A percentile compares a stretch with the other conserved stretches of the same genome.
Evolutionary conservation across 345 rosid genomes (phyloP).

Genomic region (Eucalyptus marginata): DNA sequence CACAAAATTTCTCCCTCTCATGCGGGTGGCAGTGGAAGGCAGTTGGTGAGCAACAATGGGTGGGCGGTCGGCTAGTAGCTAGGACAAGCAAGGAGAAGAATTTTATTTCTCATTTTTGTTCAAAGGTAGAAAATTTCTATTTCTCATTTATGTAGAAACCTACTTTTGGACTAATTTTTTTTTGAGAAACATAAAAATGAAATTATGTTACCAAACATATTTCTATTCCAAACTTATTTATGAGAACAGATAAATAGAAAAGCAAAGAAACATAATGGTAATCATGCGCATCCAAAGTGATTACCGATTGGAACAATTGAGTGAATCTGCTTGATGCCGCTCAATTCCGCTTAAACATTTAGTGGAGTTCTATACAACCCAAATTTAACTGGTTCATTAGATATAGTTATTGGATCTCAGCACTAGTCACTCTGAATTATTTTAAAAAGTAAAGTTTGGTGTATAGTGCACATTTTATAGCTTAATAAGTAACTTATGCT

Average conservation of each 20-base stretch:
- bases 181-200: accelerated
- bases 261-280: too few species aligned
- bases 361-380: neutral
- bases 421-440: neutral
- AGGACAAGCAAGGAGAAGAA: too few species aligned
- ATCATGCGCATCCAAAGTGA: neutral
- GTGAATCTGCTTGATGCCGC: neutral
- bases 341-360: neutral
- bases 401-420: neutral
- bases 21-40: accelerated
- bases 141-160: too few species aligned
- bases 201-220: too few species aligned
- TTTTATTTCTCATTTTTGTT: too few species aligned
- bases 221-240: too few species aligned
- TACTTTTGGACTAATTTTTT: too few species aligned
- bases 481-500: neutral
- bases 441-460: neutral
- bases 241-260: too few species aligned
- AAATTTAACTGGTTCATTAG: neutral
- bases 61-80: too few species aligned
- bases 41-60: too few species aligned
- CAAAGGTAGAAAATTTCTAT: too few species aligned
- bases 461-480: neutral
- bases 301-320: neutral
- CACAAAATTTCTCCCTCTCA: too few species aligned